Conservation (phyloP, 768 basidiomycete genomes). For the Asterophora lycoperdoides region DNA sequence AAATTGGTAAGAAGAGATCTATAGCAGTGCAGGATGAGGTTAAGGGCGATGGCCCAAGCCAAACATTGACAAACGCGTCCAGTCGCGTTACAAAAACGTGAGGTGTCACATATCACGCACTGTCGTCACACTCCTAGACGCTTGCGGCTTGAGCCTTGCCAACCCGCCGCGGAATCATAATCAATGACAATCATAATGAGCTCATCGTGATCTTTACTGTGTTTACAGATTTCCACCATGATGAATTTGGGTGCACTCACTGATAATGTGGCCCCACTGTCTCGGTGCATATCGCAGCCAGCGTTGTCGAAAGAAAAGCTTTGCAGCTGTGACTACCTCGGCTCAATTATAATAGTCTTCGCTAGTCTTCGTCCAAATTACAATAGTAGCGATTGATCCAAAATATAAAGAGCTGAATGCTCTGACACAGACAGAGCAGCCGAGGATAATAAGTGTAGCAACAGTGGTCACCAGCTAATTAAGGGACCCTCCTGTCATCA, state of each 20-base stretch:
- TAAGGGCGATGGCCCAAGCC: neutral
- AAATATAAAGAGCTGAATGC: neutral
- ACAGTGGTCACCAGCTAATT: neutral
- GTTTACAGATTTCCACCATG: no score
- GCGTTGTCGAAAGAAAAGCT: no score
- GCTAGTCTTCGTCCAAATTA: neutral
- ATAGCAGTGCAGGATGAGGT: neutral
- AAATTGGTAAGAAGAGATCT: neutral
- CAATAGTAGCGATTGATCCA: neutral
- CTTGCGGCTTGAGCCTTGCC: no score
- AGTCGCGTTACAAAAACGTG: slow-evolving; percentile 20
- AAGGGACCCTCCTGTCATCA: no score
- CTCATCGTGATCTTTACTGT: no score
- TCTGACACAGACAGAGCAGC: no score
- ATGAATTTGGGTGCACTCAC: no score
- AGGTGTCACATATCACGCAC: slow-evolving; percentile 11
- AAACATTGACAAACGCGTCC: slow-evolving; percentile 23
- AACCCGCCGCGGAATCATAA: no score
- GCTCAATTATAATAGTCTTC: neutral
- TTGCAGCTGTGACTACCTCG: neutral
- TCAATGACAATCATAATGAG: no score
- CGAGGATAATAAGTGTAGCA: slow-evolving; percentile 1
- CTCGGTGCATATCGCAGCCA: no score
- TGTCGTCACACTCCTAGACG: neutral
- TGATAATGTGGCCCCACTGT: no score